phyloP scores from a whole-genome alignment of 164 flowering plant genomes.

The Euptelea pleiosperma region DNA sequence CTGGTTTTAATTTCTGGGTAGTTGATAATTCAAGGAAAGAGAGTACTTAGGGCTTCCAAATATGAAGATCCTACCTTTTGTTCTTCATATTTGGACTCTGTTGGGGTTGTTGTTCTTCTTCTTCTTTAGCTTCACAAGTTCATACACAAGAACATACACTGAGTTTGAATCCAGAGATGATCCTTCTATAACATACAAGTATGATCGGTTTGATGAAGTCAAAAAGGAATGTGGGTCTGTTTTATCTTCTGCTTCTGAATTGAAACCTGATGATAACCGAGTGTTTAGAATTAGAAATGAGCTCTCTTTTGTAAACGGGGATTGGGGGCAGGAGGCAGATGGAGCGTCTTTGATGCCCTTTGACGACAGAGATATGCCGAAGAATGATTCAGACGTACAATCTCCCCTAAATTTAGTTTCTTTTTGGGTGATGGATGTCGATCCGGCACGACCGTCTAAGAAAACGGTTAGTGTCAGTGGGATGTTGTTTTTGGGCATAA shows the following conservation, averaged over 20 bases:
- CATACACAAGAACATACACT: constrained; percentile 8
- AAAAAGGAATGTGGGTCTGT: constrained; percentile 48
- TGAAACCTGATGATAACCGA: constrained; percentile 34
- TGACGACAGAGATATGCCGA: constrained; percentile 22
- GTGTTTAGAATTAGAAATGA: constrained; percentile 34
- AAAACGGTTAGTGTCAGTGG: constrained; percentile 54
- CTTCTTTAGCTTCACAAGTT: constrained; percentile 24
- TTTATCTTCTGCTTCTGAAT: constrained; percentile 43
- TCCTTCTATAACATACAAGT: constrained; percentile 24
- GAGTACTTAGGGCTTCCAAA: constrained; percentile 4
- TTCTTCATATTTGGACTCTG: constrained; percentile 20
- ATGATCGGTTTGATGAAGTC: constrained; percentile 57
- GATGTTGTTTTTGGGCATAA: constrained; percentile 46
- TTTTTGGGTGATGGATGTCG: constrained; percentile 61
- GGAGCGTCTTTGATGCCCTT: constrained; percentile 65
- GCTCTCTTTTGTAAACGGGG: constrained; percentile 53
- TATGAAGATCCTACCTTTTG: constrained; percentile 21
- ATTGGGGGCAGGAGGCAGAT: constrained; percentile 55
- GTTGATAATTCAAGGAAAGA: neutral
- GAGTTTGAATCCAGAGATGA: constrained; percentile 13
- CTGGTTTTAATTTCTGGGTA: constrained; percentile 9
- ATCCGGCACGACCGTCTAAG: constrained; percentile 32
- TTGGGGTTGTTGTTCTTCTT: constrained; percentile 25
- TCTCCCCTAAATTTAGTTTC: constrained; percentile 49
- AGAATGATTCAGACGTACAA: constrained; percentile 7